These are phyloP conservation scores for Aspergillus leporis DNA, from an alignment of 495 filamentous ascomycete species.

Conservation along the genomic window DNA sequence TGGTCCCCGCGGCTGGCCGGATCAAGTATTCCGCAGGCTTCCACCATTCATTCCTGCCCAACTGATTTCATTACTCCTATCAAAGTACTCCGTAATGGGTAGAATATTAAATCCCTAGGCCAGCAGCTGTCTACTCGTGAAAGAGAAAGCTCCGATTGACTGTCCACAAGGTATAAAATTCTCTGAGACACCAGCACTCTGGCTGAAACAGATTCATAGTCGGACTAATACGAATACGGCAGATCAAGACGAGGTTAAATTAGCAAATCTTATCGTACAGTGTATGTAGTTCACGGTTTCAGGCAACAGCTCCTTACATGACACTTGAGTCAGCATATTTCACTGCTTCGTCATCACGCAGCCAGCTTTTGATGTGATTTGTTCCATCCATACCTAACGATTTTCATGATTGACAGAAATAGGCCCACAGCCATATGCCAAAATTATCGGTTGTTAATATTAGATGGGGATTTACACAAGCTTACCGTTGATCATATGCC, in stretches of 20 bases:
- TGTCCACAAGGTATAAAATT: no score
- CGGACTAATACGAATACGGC: not conserved
- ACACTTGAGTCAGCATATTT: not conserved
- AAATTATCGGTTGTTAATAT: conserved; percentile 4
- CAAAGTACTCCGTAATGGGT: no score
- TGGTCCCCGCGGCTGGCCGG: not conserved
- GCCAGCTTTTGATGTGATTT: not conserved
- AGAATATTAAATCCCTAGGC: not conserved
- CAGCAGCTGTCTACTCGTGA: no score
- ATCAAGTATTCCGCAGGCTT: not conserved
- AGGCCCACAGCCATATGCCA: conserved; percentile 1
- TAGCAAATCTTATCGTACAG: not conserved
- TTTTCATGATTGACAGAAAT: conserved; percentile 13
- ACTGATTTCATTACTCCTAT: not conserved
- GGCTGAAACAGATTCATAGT: not conserved
- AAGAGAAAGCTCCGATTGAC: no score
- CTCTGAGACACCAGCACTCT: no score
- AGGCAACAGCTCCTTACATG: conserved; percentile 7
- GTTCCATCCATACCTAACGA: conserved; percentile 1
- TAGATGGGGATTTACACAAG: not conserved
- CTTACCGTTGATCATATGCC: not conserved
- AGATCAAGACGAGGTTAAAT: not conserved
- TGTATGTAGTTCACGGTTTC: not conserved
- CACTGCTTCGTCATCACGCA: conserved; percentile 3
- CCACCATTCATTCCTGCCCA: not conserved